phyloP scores from a whole-genome alignment of 108 stramenopile genomes.

The Nitzschia putrida region DNA sequence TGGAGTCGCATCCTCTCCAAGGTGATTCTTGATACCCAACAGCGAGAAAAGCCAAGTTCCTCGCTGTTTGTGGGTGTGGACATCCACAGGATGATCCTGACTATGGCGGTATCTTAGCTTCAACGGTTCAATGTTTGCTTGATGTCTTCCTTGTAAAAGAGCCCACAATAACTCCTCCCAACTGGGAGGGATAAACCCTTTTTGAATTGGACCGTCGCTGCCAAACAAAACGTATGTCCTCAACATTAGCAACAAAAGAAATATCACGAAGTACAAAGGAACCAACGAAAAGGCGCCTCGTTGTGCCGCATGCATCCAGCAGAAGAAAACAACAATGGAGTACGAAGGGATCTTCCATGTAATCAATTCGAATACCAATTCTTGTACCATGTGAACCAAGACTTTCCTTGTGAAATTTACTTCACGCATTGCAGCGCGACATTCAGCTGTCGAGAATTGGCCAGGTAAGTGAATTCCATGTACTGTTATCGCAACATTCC shows the following conservation, averaged over 20 bases:
- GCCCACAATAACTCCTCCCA: conserved; percentile 51
- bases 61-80: conserved; percentile 15
- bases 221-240: conserved; percentile 53
- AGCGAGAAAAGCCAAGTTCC: conserved; percentile 28
- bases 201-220: conserved; percentile 42
- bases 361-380: conserved; percentile 37
- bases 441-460: conserved; percentile 39
- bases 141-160: conserved; percentile 23
- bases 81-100: neutral
- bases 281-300: conserved; percentile 46
- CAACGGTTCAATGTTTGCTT: conserved; percentile 45
- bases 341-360: conserved; percentile 49
- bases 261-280: conserved; percentile 50
- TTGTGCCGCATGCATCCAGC: conserved; percentile 76
- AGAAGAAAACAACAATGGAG: conserved; percentile 50
- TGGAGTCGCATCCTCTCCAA: conserved; percentile 23
- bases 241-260: conserved; percentile 47
- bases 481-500: conserved; percentile 67
- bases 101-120: neutral
- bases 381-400: conserved; percentile 10
- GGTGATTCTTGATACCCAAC: conserved; percentile 27
- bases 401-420: conserved; percentile 45
- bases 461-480: conserved; percentile 70
- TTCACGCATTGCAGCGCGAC: conserved; percentile 56
- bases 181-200: conserved; percentile 57